Evolutionary conservation across 2,329 filamentous ascomycete species (phyloP).

Genomic region (Claviceps humidiphila): DNA sequence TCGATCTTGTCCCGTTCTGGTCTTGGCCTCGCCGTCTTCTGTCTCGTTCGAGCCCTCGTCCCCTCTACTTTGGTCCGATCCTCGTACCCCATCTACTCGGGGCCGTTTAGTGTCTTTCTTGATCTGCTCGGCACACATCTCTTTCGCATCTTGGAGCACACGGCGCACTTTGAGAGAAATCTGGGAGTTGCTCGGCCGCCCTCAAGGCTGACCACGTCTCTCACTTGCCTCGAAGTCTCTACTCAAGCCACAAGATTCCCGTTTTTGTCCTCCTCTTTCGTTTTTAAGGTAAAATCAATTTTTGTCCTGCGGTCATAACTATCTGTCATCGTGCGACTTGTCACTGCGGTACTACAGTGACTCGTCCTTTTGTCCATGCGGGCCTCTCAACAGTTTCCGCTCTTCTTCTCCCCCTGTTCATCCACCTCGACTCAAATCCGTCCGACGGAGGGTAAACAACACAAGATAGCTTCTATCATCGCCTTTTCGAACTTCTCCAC

Average conservation of each 20-base stretch:
- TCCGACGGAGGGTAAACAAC: neutral
- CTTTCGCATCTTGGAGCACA: too few relatives aligned
- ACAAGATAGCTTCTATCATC: neutral
- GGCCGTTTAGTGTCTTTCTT: neutral
- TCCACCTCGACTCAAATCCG: neutral
- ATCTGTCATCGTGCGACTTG: neutral
- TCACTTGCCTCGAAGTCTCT: neutral
- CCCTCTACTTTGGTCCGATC: neutral
- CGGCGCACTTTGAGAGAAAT: too few relatives aligned
- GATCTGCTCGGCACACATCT: too few relatives aligned
- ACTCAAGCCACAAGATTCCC: neutral
- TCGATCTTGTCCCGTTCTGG: conserved; percentile 6
- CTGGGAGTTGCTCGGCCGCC: too few relatives aligned
- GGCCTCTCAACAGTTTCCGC: neutral
- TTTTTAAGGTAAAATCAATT: too few relatives aligned
- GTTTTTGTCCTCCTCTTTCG: too few relatives aligned
- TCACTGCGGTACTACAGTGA: neutral
- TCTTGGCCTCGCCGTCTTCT: conserved; percentile 1
- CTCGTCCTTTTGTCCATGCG: neutral
- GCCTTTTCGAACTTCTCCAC: neutral
- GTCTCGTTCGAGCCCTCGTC: conserved; percentile 3
- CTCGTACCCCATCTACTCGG: conserved; percentile 1
- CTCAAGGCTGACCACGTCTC: neutral
- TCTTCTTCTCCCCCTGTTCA: neutral
- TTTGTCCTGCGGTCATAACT: neutral